Percentiles rank a stretch among this genome's conserved stretches.
Conservation (phyloP, 2,329 filamentous ascomycete species). For the Aspergillus ochraceoroseus region DNA sequence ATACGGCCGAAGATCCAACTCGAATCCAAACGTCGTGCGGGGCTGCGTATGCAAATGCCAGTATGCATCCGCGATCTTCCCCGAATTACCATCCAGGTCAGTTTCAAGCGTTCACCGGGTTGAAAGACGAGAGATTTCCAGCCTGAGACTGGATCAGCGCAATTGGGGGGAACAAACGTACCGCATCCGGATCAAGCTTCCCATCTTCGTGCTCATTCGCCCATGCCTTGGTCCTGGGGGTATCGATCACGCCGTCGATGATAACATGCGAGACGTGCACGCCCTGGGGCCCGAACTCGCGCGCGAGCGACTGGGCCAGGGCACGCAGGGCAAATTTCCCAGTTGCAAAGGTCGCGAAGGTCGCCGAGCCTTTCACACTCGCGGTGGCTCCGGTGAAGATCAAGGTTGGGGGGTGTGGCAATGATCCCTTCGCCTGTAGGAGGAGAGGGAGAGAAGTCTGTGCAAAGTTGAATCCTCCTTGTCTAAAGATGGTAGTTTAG, state of each 20-base stretch:
- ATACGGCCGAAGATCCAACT: slow-evolving; percentile 73
- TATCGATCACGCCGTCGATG: slow-evolving; percentile 81
- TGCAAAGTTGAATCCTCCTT: slow-evolving; percentile 70
- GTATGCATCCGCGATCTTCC: slow-evolving; percentile 79
- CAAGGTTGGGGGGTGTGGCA: slow-evolving; percentile 66
- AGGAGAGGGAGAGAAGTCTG: slow-evolving; percentile 67
- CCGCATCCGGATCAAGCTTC: slow-evolving; percentile 70
- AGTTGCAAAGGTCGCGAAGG: slow-evolving; percentile 66
- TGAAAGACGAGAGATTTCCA: too few species aligned
- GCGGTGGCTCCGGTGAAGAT: slow-evolving; percentile 87
- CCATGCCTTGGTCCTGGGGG: slow-evolving; percentile 62
- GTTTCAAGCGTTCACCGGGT: too few species aligned
- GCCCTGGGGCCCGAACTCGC: slow-evolving; percentile 78
- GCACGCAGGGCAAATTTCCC: slow-evolving; percentile 77
- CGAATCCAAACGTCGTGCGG: slow-evolving; percentile 71
- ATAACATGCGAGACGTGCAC: slow-evolving; percentile 79
- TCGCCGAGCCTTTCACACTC: slow-evolving; percentile 65
- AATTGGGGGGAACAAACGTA: too few species aligned
- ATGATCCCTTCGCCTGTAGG: slow-evolving; percentile 53
- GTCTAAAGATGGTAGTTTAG: slow-evolving; percentile 25
- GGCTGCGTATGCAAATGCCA: slow-evolving; percentile 81
- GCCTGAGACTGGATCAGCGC: too few species aligned
- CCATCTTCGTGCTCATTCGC: slow-evolving; percentile 54
- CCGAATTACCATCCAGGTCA: too few species aligned
- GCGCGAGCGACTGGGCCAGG: slow-evolving; percentile 67